Percentiles rank a stretch among this genome's conserved stretches.
Evolutionary conservation across 2,329 filamentous ascomycete genomes (phyloP).

Genomic region (Neofusicoccum laricinum): DNA sequence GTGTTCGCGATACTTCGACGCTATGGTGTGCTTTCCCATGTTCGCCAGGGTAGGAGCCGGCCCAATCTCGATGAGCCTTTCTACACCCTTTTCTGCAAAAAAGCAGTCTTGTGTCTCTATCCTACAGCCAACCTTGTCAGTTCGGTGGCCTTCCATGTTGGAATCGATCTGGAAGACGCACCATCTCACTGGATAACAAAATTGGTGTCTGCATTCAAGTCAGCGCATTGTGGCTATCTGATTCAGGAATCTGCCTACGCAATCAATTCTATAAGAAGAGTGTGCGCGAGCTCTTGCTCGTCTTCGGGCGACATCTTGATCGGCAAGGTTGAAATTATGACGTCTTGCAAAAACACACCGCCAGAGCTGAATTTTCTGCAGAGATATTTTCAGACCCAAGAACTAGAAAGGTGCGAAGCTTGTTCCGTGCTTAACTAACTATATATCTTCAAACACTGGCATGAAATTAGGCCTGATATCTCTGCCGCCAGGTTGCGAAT

Average conservation of each 20-base stretch:
- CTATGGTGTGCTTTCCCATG: constrained; percentile 8
- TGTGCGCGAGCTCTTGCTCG: neutral
- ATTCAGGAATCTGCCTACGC: neutral
- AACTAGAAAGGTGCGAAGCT: neutral
- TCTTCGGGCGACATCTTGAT: neutral
- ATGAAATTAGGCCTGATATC: neutral
- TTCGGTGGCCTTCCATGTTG: neutral
- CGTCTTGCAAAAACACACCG: neutral
- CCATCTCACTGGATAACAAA: neutral
- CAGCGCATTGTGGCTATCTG: neutral
- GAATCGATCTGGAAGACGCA: neutral
- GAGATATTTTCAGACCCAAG: neutral
- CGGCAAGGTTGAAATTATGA: neutral
- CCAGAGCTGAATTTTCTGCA: neutral
- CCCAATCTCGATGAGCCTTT: constrained; percentile 5
- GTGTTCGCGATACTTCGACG: neutral
- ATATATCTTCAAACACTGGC: neutral
- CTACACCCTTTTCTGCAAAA: neutral
- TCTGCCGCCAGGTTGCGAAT: neutral
- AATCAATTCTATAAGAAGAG: neutral
- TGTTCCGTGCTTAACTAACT: neutral
- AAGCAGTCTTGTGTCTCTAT: constrained; percentile 11
- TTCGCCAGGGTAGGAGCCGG: neutral
- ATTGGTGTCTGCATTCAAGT: neutral
- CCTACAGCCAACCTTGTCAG: neutral